These are phyloP conservation scores for Sistotremastrum suecicum DNA, from an alignment of 768 basidiomycete genomes.

Conservation along the genomic window DNA sequence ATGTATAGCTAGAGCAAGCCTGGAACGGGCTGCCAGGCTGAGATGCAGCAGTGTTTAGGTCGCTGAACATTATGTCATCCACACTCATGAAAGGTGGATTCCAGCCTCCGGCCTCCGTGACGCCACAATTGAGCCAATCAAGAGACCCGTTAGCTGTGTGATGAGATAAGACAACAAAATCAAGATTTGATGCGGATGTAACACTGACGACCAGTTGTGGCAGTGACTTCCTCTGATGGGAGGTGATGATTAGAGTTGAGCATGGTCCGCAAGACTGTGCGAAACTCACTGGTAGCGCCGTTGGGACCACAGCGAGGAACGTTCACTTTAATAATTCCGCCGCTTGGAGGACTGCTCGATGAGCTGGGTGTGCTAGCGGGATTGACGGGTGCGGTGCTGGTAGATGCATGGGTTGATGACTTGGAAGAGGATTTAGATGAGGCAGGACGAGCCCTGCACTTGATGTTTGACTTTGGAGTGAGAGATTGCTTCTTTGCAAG, in stretches of 20 bases:
- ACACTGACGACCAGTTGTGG: constrained; percentile 41
- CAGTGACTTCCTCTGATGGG: constrained; percentile 31
- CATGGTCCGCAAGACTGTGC: not conserved
- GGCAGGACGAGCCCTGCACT: not conserved
- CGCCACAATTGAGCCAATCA: constrained; percentile 67
- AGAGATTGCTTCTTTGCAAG: no score
- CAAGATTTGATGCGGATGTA: constrained; percentile 20
- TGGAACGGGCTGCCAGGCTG: constrained; percentile 39
- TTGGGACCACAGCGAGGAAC: constrained; percentile 26
- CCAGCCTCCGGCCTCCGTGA: constrained; percentile 47
- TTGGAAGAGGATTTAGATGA: not conserved
- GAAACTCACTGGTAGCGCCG: constrained; percentile 34
- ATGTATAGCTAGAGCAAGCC: constrained; percentile 36
- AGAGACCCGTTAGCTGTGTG: constrained; percentile 24
- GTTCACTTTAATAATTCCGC: not conserved
- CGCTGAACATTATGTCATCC: constrained; percentile 31
- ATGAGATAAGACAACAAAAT: not conserved
- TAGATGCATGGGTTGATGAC: not conserved
- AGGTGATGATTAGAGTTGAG: not conserved
- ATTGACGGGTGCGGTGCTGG: not conserved
- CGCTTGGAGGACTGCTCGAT: not conserved
- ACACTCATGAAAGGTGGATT: constrained; percentile 48
- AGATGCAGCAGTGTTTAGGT: constrained; percentile 35
- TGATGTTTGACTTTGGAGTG: no score
- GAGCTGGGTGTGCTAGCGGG: not conserved